Conservation (phyloP, 768 basidiomycete genomes). For the Tephrocybe sp. region DNA sequence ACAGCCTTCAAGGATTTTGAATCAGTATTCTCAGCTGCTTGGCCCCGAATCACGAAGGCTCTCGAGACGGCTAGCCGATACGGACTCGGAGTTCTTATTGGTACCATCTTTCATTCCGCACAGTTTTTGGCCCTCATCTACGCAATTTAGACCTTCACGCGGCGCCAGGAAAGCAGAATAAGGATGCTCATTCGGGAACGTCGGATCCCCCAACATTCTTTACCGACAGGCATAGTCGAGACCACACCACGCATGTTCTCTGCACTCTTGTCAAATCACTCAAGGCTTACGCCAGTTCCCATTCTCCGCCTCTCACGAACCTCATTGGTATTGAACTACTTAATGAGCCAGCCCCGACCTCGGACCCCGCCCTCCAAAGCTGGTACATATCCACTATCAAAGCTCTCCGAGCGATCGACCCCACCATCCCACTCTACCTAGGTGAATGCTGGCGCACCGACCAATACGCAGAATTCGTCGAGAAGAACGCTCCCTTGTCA, state of each 20-base stretch:
- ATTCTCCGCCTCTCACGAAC: constrained; percentile 42
- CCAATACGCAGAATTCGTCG: constrained; percentile 57
- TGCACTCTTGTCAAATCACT: constrained; percentile 36
- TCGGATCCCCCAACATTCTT: constrained; percentile 53
- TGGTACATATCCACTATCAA: constrained; percentile 66
- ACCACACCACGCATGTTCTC: constrained; percentile 48
- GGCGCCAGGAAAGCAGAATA: constrained; percentile 74
- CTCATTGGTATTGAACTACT: constrained; percentile 59
- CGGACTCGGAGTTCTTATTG: constrained; percentile 73
- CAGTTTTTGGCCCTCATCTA: background rate
- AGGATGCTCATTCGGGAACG: constrained; percentile 63
- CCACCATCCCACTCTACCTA: constrained; percentile 66
- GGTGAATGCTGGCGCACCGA: constrained; percentile 75
- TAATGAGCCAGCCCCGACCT: constrained; percentile 55
- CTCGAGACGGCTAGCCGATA: constrained; percentile 53
- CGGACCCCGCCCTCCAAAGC: constrained; percentile 46
- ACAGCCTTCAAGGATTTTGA: constrained; percentile 63
- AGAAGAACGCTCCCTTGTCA: constrained; percentile 20
- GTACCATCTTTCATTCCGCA: constrained; percentile 25
- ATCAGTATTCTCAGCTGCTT: constrained; percentile 59
- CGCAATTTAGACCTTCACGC: constrained; percentile 59
- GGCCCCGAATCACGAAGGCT: constrained; percentile 58
- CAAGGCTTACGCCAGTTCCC: constrained; percentile 20
- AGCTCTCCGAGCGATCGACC: constrained; percentile 47
- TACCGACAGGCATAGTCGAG: constrained; percentile 37